Evolutionary conservation across 768 basidiomycete species (phyloP).

Genomic region (Stropharia rugosoannulata): DNA sequence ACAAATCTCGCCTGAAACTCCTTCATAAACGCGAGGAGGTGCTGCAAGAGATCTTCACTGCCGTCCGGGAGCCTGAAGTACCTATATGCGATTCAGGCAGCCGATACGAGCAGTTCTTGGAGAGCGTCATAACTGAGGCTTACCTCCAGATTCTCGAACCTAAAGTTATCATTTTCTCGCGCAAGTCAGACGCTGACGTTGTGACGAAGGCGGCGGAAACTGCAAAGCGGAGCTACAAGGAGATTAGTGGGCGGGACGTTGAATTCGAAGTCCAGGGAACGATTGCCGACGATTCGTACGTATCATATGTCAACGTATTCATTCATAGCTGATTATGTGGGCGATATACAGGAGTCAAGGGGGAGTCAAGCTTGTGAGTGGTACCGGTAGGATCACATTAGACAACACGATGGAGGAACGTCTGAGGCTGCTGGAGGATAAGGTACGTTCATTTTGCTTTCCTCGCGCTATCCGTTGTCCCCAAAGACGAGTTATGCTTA

Average conservation of each 20-base stretch:
- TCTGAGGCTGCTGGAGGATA: constrained; percentile 83
- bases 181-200: constrained; percentile 62
- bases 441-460: constrained; percentile 45
- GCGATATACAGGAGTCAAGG: constrained; percentile 60
- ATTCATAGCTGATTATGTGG: not conserved
- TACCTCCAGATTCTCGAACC: constrained; percentile 82
- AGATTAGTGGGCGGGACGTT: constrained; percentile 72
- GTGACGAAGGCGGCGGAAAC: constrained; percentile 62
- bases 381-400: constrained; percentile 76
- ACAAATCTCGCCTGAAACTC: constrained; percentile 90
- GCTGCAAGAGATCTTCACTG: constrained; percentile 82
- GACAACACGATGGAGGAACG: constrained; percentile 96
- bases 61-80: constrained; percentile 62
- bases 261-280: constrained; percentile 57
- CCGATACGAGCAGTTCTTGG: constrained; percentile 79
- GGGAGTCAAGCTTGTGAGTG: constrained; percentile 76
- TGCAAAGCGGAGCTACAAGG: constrained; percentile 68
- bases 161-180: constrained; percentile 60
- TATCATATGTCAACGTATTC: constrained; percentile 4
- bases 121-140: constrained; percentile 84
- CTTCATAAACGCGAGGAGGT: constrained; percentile 92
- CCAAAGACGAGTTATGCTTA: not conserved
- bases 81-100: constrained; percentile 62
- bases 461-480: not conserved
- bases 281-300: constrained; percentile 69